Evolutionary conservation across 78 protist species (phyloP), one percentile per base, ranked within the genome.

Genomic region (Emiliania huxleyi): DNA sequence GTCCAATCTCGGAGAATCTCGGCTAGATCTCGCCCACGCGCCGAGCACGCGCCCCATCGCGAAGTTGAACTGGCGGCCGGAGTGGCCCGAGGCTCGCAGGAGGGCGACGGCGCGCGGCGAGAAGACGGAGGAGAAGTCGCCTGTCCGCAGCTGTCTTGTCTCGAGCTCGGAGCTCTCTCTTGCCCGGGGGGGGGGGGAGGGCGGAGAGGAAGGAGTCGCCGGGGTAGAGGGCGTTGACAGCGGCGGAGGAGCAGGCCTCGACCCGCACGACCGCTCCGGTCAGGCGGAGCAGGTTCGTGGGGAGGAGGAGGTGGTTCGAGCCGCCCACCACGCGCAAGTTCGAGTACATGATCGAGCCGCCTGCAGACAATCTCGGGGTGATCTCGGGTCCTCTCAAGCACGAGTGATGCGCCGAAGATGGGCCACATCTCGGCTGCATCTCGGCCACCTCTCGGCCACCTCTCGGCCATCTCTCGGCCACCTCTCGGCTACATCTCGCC

Each of bases 11-110:
- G n/a, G n/a, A n/a, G n/a, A n/a, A n/a, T n/a, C n/a, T n/a, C n/a
- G n/a, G n/a, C n/a, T n/a, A n/a, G n/a, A n/a, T n/a, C n/a, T n/a
- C n/a, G n/a, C n/a, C n/a, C 29, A 8, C 83, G 87, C 0, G 35
- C 55, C 45, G 87, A 79, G 87, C 21, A 79, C 87, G 45, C n/a
- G 45, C 18, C 87, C 87, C 87, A 79, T 79, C 8, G 87, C 87
- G 15, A 46, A n/a, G 49, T 79, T 79, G 87, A 79, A 79, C 5
- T 79, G 87, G 33, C 87, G 87, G 46, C 55, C 87, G 19, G 55
- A 43, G 42, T 6, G 46, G 35, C 87, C 37, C 49, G 49, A 1
- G 55, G 1, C 35, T n/a, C n/a, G 25, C 43, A 38, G 85, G 33
- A 42, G 12, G 15, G 26, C 46, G 19, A 42, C 23, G 19, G 87